Evolutionary conservation across 768 basidiomycete genomes (phyloP), one percentile per base, ranked within the genome.

Genomic region (Rhodosporidiobolus sp.): DNA sequence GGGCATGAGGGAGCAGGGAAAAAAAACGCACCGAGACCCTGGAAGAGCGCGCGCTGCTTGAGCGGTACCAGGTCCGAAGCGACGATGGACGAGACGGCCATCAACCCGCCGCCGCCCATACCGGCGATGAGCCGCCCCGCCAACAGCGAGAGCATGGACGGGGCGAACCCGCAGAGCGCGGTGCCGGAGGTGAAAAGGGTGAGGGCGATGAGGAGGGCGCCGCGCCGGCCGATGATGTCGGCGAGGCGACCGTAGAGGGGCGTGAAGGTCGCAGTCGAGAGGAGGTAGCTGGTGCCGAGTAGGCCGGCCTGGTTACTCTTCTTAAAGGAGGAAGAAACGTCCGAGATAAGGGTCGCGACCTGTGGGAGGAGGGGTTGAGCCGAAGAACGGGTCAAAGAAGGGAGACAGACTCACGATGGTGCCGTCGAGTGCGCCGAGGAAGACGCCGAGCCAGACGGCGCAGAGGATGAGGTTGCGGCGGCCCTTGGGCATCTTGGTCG

Each of bases 11-110:
- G 11, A 30, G 10, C 14, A 10, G 20, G 26, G 17, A 9, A n/a
- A 34, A 49, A 10, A 8, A 26, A 28, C 60, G 26, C 19, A 63
- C 68, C 88, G 84, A 92, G 85, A 67, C 94, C 94, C 80, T 98
- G 95, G 79, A 93, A 95, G 16, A 95, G 81, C 4, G 92, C 94
- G 64, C 94, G 86, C 72, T 91, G 88, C 79, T 89, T 89, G 77
- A 97, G 81, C 22, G 93, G 92, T 69, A 97, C 89, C 32, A 96
- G 83, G 83, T 98, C 94, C 11, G 90, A 89, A 67, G 92, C 87
- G 57, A 91, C 85, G 67, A 96, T 87, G 54, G 72, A 67, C 16
- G 63, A 66, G 30, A 74, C 65, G 46, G 75, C 67, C 76, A 80
- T 75, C 53, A 86, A 89, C 81, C 80, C 91, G 88, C 92, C 90